phyloP scores from a whole-genome alignment of 805 yeast species.

The Candida argentea region DNA sequence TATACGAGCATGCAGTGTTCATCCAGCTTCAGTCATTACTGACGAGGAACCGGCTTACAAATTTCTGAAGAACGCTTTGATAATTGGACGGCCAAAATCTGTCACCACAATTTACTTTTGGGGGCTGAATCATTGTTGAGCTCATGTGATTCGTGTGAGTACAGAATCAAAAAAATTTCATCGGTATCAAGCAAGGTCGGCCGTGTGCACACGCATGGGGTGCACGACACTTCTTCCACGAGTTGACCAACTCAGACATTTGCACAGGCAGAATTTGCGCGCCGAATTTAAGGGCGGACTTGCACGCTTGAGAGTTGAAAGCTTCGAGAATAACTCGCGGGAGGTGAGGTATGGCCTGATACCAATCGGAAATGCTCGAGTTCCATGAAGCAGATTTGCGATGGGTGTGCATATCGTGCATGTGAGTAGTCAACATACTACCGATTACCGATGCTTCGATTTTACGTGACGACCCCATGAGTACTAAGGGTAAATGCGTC shows the following conservation, averaged over 20 bases:
- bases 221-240: conserved; percentile 37
- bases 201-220: conserved; percentile 88
- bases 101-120: too few relatives aligned
- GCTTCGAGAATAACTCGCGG: conserved; percentile 44
- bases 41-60: too few relatives aligned
- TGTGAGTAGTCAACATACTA: conserved; percentile 32
- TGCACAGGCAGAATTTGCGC: conserved; percentile 32
- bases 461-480: conserved; percentile 19
- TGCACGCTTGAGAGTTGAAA: conserved; percentile 55
- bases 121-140: too few relatives aligned
- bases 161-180: too few relatives aligned
- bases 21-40: too few relatives aligned
- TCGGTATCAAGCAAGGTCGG: conserved; percentile 65
- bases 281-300: conserved; percentile 67
- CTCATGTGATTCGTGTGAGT: too few relatives aligned
- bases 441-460: conserved; percentile 20
- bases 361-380: conserved; percentile 10
- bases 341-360: conserved; percentile 15
- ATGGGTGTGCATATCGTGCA: conserved; percentile 29
- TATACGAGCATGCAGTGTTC: too few relatives aligned
- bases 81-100: too few relatives aligned
- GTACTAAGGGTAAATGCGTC: conserved; percentile 36
- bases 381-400: conserved; percentile 11
- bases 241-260: conserved; percentile 33
- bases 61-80: too few relatives aligned